Conservation (phyloP, 345 rosid genomes). For the Salix dunnii region DNA sequence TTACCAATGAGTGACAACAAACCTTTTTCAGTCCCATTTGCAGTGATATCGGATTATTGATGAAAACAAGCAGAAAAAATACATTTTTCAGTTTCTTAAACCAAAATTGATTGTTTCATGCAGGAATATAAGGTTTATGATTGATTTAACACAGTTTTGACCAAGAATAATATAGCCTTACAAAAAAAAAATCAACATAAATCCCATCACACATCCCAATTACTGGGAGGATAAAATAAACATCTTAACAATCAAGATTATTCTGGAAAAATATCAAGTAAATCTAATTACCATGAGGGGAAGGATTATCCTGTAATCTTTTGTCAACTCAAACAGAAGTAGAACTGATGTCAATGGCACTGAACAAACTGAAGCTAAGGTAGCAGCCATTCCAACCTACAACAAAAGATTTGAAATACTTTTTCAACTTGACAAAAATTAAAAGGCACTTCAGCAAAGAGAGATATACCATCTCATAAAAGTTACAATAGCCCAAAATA, state of each 20-base stretch:
- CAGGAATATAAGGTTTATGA: too few relatives aligned
- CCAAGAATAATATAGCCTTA: too few relatives aligned
- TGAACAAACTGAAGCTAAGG: slow-evolving; percentile 95
- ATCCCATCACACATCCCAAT: too few relatives aligned
- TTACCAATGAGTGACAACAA: background rate
- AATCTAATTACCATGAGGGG: slow-evolving; percentile 76
- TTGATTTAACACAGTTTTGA: too few relatives aligned
- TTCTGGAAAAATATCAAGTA: slow-evolving; percentile 1
- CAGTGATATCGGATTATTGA: too few relatives aligned
- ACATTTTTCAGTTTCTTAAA: too few relatives aligned
- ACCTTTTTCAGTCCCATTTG: too few relatives aligned
- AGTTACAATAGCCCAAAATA: background rate
- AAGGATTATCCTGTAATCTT: slow-evolving; percentile 92
- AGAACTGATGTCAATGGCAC: slow-evolving; percentile 95
- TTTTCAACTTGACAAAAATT: slow-evolving; percentile 9
- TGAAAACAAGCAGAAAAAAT: too few relatives aligned
- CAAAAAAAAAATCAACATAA: too few relatives aligned
- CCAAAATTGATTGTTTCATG: too few relatives aligned
- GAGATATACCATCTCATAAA: background rate
- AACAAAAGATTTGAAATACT: slow-evolving; percentile 22
- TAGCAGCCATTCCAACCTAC: slow-evolving; percentile 99
- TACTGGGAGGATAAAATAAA: too few relatives aligned
- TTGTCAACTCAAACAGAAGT: slow-evolving; percentile 88
- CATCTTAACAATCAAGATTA: background rate
- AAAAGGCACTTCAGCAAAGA: background rate